Base-by-base conservation (phyloP, 306 rosid species). In the Trifolium fragiferum region DNA sequence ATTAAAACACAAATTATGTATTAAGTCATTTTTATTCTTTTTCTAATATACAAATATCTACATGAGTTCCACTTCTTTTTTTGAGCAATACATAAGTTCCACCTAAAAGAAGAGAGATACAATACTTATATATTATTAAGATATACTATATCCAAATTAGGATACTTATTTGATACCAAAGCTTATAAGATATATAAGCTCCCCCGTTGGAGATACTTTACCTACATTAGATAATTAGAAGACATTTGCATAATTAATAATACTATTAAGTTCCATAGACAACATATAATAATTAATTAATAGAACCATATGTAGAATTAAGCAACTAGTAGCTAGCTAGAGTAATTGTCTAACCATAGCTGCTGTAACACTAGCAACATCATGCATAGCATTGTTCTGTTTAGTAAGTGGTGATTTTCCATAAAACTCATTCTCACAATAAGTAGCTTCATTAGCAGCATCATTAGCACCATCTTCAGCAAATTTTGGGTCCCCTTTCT, bases 381-480 rank as follows among this genome's bases (percentile, higher is more conserved):
- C 83, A 38, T 49, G 81, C 74, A 77, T 57, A 55, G 1, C 80
- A 30, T 65, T 80, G 65, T 86, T 86, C 61, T 68, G 11, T 8
- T 30, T 32, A 0, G 87, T 75, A 30, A 86, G 72, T 0, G 65
- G 83, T 0, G 87, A 85, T 4, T 68, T 73, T 7, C 82, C 79
- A 10, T 73, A 16, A 27, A 89, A 83, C 0, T 37, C 79, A 2
- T 0, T 18, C 63, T 87, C 88, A 72, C 94, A 89, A 2, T 13
- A 32, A 8, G 7, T 67, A 12, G 85, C 87, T 27, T 83, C 89
- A 21, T 27, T 51, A 33, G 77, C 80, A 25, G 82, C 86, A 72
- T 86, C 89, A 19, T 59, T 79, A 0, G 82, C 78, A 0, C 82
- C 78, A 18, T 80, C 57, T 74, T 77, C 81, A 0, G 92, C 91